Evolutionary conservation across 768 basidiomycete species (phyloP).

Genomic region (Lactarius hengduanensis): DNA sequence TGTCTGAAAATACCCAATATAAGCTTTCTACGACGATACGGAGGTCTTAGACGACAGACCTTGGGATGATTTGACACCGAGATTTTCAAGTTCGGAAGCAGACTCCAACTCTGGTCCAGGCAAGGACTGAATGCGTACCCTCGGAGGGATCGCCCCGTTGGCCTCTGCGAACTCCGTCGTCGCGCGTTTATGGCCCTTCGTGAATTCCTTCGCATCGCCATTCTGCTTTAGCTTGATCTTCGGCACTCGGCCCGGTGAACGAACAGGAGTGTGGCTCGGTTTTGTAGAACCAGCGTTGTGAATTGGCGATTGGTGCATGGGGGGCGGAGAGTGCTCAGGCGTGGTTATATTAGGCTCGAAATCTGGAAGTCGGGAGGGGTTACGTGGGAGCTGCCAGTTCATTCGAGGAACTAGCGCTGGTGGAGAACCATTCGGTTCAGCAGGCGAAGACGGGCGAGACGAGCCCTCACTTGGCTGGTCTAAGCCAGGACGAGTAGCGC

Average conservation of each 20-base stretch:
- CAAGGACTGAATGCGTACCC: slow-evolving; percentile 19
- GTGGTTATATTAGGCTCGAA: slow-evolving; percentile 40
- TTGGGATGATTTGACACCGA: background rate
- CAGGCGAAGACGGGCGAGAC: slow-evolving; percentile 15
- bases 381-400: slow-evolving; percentile 43
- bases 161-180: slow-evolving; percentile 35
- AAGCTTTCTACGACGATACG: slow-evolving; percentile 27
- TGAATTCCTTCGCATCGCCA: slow-evolving; percentile 27
- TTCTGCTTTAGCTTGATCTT: slow-evolving; percentile 20
- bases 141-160: slow-evolving; percentile 32
- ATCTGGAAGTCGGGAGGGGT: slow-evolving; percentile 38
- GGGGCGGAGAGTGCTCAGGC: slow-evolving; percentile 29
- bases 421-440: slow-evolving; percentile 13
- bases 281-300: slow-evolving; percentile 30
- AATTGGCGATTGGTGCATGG: slow-evolving; percentile 32
- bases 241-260: slow-evolving; percentile 40
- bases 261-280: slow-evolving; percentile 47
- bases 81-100: slow-evolving; percentile 6
- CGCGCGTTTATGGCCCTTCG: slow-evolving; percentile 34
- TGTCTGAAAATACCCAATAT: slow-evolving; percentile 33
- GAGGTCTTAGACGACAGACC: slow-evolving; percentile 28
- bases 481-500: slow-evolving; percentile 8
- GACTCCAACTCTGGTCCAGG: slow-evolving; percentile 10
- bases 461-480: slow-evolving; percentile 21
- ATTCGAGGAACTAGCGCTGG: slow-evolving; percentile 36